These are phyloP conservation scores for Candida khao-thaluensis DNA, from an alignment of 805 yeast genomes.

Conservation along the genomic window DNA sequence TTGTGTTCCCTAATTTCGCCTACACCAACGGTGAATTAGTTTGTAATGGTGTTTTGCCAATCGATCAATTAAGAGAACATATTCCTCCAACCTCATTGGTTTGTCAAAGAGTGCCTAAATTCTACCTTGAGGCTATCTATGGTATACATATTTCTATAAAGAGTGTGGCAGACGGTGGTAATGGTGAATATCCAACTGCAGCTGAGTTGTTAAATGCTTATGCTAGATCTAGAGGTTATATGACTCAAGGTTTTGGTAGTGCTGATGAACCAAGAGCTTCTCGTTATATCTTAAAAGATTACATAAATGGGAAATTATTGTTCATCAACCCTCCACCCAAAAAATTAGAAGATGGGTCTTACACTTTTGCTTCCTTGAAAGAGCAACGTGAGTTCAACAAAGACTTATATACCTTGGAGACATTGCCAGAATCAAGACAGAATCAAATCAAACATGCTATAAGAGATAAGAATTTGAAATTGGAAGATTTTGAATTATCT, in stretches of 20 bases:
- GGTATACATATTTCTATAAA: slow-evolving; percentile 85
- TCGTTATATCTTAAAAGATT: slow-evolving; percentile 88
- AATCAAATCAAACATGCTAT: slow-evolving; percentile 70
- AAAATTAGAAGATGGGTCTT: slow-evolving; percentile 54
- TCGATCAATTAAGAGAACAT: slow-evolving; percentile 91
- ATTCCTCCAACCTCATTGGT: slow-evolving; percentile 87
- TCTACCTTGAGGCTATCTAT: slow-evolving; percentile 82
- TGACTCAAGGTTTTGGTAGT: slow-evolving; percentile 95
- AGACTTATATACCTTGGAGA: slow-evolving; percentile 64
- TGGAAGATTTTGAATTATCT: slow-evolving; percentile 60
- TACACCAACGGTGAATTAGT: slow-evolving; percentile 95
- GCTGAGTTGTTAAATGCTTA: slow-evolving; percentile 87
- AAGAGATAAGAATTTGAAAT: slow-evolving; percentile 48
- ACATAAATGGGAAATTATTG: slow-evolving; percentile 85
- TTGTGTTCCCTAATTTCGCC: slow-evolving; percentile 97
- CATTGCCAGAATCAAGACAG: slow-evolving; percentile 70
- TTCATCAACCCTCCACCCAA: slow-evolving; percentile 87
- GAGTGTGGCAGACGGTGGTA: slow-evolving; percentile 82
- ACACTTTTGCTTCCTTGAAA: slow-evolving; percentile 48
- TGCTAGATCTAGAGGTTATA: slow-evolving; percentile 94
- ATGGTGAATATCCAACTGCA: slow-evolving; percentile 78
- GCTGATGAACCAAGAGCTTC: slow-evolving; percentile 97
- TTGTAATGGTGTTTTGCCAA: slow-evolving; percentile 97
- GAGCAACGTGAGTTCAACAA: slow-evolving; percentile 59
- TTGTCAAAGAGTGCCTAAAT: slow-evolving; percentile 85